phyloP scores from a whole-genome alignment of 192 early-diverging fungal species.

The Entomortierella chlamydospora region DNA sequence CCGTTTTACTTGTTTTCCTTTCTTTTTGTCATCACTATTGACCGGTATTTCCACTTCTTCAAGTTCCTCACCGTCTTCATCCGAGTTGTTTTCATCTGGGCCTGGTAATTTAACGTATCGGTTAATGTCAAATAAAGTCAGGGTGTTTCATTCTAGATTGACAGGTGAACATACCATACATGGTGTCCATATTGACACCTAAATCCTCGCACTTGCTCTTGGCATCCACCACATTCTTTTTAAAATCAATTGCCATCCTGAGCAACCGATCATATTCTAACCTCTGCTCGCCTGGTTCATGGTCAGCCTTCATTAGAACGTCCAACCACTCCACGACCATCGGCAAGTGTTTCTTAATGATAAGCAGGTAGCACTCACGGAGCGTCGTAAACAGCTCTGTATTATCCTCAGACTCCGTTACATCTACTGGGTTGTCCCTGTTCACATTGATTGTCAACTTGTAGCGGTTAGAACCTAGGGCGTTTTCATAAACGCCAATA shows the following conservation, averaged over 20 bases:
- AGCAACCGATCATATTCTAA: conserved; percentile 53
- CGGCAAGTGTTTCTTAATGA: conserved; percentile 58
- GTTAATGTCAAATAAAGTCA: no score
- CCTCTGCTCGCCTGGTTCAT: conserved; percentile 45
- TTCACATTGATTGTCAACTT: conserved; percentile 66
- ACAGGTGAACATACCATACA: conserved; percentile 16
- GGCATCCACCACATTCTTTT: conserved; percentile 46
- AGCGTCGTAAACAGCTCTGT: conserved; percentile 66
- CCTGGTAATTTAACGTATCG: conserved; percentile 1
- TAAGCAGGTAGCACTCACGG: conserved; percentile 58
- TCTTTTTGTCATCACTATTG: conserved; percentile 6
- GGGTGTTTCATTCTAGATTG: no score
- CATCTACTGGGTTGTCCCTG: conserved; percentile 59
- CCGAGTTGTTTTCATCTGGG: conserved; percentile 33
- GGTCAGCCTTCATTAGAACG: conserved; percentile 54
- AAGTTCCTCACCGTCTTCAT: conserved; percentile 59
- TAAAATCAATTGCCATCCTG: conserved; percentile 55
- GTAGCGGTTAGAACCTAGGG: conserved; percentile 72
- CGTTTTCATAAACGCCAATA: conserved; percentile 57
- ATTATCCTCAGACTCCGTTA: conserved; percentile 67
- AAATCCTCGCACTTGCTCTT: conserved; percentile 53
- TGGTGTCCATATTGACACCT: conserved; percentile 53
- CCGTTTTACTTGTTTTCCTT: conserved; percentile 19
- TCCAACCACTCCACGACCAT: conserved; percentile 63
- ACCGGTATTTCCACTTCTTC: conserved; percentile 54